Evolutionary conservation across 257 asterid genomes (phyloP), one percentile per base, ranked within the genome.

Genomic region (Solanum paucissectum): DNA sequence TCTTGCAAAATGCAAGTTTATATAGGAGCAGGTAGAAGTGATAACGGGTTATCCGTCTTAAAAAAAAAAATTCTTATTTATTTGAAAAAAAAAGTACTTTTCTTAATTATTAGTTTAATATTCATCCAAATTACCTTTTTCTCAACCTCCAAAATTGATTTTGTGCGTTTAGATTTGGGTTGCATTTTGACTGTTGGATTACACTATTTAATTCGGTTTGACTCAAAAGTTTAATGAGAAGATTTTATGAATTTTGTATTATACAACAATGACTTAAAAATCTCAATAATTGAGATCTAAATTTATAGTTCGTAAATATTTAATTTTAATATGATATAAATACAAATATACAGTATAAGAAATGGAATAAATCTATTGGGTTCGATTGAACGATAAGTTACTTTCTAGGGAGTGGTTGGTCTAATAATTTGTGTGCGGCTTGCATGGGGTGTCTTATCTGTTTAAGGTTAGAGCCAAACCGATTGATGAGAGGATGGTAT

Each of bases 401-500:
- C n/a, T 21, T 18, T 52, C 10, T 52, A 16, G 62, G 62, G 62
- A 55, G n/a, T 55, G 64, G 64, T 55, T 18, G 64, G n/a, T 55
- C 62, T 58, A 52, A 52, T 52, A 52, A 52, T 52, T 52, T 52
- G 62, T 20, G 66, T 44, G 49, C 14, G 49, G 13, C 49, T 3
- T 42, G 71, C 33, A 23, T 36, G 60, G 52, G 86, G 6, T 62
- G 64, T 66, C 64, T 90, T 84, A 52, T 87, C 89, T 88, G 62
- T 68, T 49, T 66, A 42, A 58, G n/a, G 27, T 1, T 75, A 76
- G 40, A 44, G 85, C 85, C 85, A 16, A 79, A 79, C 66, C 46
- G 84, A 75, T 62, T 83, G 87, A 62, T 74, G 72, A 36, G 64
- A 44, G 23, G 20, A 86, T 49, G 68, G 95, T 40, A 93, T 91